These are phyloP conservation scores for Halophytophthora batemanensis DNA, from an alignment of 352 stramenopile genomes.

Conservation along the genomic window DNA sequence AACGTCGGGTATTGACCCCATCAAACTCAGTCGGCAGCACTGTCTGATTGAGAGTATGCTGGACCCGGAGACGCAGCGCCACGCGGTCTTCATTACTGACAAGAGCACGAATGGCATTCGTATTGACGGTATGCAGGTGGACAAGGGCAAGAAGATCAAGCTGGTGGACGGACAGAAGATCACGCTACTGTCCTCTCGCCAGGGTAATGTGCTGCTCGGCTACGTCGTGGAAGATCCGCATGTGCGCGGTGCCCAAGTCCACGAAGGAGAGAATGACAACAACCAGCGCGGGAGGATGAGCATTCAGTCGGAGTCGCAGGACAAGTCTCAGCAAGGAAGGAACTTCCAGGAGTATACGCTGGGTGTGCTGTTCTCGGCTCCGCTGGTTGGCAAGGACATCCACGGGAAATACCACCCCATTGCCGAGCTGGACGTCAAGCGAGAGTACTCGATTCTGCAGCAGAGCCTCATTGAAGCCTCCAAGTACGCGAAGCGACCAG, in stretches of 20 bases:
- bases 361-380: constrained; percentile 93
- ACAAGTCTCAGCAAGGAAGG: constrained; percentile 50
- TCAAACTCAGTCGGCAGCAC: constrained; percentile 63
- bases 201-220: constrained; percentile 57
- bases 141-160: constrained; percentile 46
- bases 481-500: constrained; percentile 49
- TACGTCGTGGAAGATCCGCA: constrained; percentile 80
- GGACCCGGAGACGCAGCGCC: constrained; percentile 36
- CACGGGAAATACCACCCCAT: constrained; percentile 90
- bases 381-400: constrained; percentile 90
- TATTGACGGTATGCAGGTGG: constrained; percentile 52
- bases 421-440: constrained; percentile 78
- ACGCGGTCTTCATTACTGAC: constrained; percentile 62
- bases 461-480: constrained; percentile 74
- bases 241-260: constrained; percentile 37
- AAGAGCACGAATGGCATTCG: constrained; percentile 71
- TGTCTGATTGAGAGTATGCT: constrained; percentile 55
- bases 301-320: constrained; percentile 32
- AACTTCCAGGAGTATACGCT: constrained; percentile 83
- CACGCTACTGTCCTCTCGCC: constrained; percentile 60
- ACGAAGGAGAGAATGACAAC: constrained; percentile 3
- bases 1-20: constrained; percentile 49
- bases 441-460: constrained; percentile 78
- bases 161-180: constrained; percentile 67
- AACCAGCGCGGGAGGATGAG: constrained; percentile 8